Conservation (phyloP, 108 stramenopile genomes). For the Craspedostauros australis region DNA sequence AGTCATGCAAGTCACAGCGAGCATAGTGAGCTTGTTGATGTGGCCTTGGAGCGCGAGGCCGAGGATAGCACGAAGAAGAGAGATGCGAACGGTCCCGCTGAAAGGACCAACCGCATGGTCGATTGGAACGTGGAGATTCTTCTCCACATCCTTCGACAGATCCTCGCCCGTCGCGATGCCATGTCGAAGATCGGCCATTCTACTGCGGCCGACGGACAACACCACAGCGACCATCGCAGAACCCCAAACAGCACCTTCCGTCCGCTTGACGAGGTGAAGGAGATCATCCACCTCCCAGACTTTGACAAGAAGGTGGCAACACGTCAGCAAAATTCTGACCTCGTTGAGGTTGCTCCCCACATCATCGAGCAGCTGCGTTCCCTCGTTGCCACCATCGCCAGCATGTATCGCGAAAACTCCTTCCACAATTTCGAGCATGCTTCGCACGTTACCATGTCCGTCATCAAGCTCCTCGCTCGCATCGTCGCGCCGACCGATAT, state of each 20-base stretch:
- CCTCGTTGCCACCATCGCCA: slow-evolving; percentile 7
- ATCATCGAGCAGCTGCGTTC: slow-evolving; percentile 7
- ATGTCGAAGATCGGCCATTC: no score
- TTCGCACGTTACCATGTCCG: slow-evolving; percentile 5
- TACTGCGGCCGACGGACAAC: no score
- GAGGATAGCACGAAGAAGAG: no score
- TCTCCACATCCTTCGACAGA: slow-evolving; percentile 12
- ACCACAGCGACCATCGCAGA: no score
- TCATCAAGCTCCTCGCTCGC: not conserved
- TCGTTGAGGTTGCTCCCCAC: slow-evolving; percentile 1
- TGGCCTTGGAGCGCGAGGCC: no score
- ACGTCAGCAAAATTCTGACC: no score
- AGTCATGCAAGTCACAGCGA: no score
- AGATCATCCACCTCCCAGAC: slow-evolving; percentile 20
- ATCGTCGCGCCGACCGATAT: not conserved
- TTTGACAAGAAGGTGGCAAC: no score
- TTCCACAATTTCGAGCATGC: slow-evolving; percentile 20
- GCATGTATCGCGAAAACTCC: not conserved
- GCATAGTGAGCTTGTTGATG: no score
- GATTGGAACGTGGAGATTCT: slow-evolving; percentile 30
- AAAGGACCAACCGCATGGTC: slow-evolving; percentile 19
- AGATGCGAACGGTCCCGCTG: no score
- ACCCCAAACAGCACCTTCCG: no score
- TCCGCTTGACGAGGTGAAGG: slow-evolving; percentile 18
- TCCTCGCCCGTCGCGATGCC: slow-evolving; percentile 8